Percentiles rank a stretch among this genome's conserved stretches.
These are phyloP conservation scores for Penicillium sp. DNA, from an alignment of 2,329 filamentous ascomycete genomes.

Conservation along the genomic window DNA sequence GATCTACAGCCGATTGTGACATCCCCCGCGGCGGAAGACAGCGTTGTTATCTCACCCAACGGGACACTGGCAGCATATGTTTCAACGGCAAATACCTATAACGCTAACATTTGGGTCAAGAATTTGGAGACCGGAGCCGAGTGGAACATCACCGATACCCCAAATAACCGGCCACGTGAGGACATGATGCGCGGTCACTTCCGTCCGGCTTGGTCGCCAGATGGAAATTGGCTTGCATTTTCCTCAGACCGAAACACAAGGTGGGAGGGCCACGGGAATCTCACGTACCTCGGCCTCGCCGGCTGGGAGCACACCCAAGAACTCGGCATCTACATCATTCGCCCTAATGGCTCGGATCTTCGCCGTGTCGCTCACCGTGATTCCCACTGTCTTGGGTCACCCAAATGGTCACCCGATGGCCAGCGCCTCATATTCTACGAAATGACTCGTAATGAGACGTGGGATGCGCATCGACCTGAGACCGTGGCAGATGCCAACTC, in stretches of 20 bases:
- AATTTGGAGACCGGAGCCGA: slow-evolving; percentile 32
- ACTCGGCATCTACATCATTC: slow-evolving; percentile 14
- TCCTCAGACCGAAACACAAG: slow-evolving; percentile 42
- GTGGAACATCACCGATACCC: slow-evolving; percentile 39
- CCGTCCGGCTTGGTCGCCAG: slow-evolving; percentile 41
- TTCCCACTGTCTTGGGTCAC: slow-evolving; percentile 10
- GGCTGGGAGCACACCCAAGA: slow-evolving; percentile 11
- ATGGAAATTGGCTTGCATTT: slow-evolving; percentile 43
- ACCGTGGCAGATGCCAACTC: slow-evolving; percentile 22
- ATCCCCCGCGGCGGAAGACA: slow-evolving; percentile 39
- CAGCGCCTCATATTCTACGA: slow-evolving; percentile 41
- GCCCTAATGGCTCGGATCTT: slow-evolving; percentile 11
- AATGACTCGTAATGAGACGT: slow-evolving; percentile 39
- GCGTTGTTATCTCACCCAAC: slow-evolving; percentile 37
- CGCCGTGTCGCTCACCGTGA: slow-evolving; percentile 2
- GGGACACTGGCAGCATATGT: slow-evolving; percentile 40
- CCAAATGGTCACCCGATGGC: slow-evolving; percentile 36
- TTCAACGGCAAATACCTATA: slow-evolving; percentile 36
- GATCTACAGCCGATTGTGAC: slow-evolving; percentile 33
- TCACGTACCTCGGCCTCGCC: background rate
- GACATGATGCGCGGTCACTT: slow-evolving; percentile 37
- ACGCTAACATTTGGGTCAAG: slow-evolving; percentile 42
- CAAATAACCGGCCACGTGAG: slow-evolving; percentile 15
- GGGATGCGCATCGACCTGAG: slow-evolving; percentile 31
- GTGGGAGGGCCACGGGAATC: slow-evolving; percentile 41